Evolutionary conservation across 805 yeast species (phyloP).

Genomic region (Phaffomyces antillensis): DNA sequence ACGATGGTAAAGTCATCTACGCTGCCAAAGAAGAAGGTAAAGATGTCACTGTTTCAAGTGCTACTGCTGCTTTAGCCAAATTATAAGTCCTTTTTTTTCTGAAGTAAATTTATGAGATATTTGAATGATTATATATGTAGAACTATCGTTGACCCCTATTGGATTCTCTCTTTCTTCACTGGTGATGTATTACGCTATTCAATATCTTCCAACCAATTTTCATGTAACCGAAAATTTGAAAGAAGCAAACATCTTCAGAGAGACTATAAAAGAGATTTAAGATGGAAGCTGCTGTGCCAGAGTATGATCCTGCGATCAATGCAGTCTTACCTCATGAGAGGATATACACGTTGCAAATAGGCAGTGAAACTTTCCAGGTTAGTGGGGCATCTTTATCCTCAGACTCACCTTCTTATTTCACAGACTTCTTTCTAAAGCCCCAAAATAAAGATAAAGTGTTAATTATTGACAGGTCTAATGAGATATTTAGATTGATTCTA

Average conservation of each 20-base stretch:
- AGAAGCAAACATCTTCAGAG: not conserved
- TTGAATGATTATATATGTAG: not conserved
- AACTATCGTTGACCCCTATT: not conserved
- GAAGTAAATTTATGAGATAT: not conserved
- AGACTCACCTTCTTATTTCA: conserved; percentile 86
- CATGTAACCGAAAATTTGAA: not conserved
- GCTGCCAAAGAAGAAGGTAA: conserved; percentile 28
- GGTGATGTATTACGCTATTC: not conserved
- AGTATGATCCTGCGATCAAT: conserved; percentile 38
- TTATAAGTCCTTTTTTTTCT: conserved; percentile 5
- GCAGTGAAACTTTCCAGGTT: conserved; percentile 50
- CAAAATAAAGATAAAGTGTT: conserved; percentile 34
- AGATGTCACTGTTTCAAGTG: conserved; percentile 22
- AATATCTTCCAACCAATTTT: not conserved
- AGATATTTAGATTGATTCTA: conserved; percentile 57
- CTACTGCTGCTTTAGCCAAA: conserved; percentile 24
- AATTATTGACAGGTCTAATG: conserved; percentile 70
- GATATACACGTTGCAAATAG: conserved; percentile 66
- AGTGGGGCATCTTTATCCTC: conserved; percentile 83
- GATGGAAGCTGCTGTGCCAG: not conserved
- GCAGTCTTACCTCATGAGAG: conserved; percentile 57
- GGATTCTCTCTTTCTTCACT: not conserved
- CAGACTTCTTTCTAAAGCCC: conserved; percentile 49
- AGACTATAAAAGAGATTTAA: not conserved
- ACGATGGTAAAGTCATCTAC: conserved; percentile 46